These are phyloP conservation scores for Knufia petricola DNA, from an alignment of 2,329 filamentous ascomycete genomes.

Conservation along the genomic window DNA sequence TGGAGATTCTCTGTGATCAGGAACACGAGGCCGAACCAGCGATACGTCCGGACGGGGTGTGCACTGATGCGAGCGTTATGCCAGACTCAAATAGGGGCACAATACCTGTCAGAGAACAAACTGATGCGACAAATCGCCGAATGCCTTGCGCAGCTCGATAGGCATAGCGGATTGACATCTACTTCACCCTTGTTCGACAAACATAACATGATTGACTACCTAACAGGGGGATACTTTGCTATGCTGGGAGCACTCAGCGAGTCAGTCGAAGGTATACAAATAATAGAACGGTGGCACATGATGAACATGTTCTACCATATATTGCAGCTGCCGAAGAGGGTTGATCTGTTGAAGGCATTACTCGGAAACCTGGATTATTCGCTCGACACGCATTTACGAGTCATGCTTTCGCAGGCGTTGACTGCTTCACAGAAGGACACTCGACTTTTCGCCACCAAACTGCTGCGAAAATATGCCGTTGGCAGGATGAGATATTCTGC, in stretches of 20 bases:
- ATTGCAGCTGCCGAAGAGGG: slow-evolving; percentile 78
- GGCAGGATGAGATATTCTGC: slow-evolving; percentile 38
- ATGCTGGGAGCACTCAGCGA: slow-evolving; percentile 81
- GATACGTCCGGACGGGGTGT: slow-evolving; percentile 85
- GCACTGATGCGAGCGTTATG: slow-evolving; percentile 77
- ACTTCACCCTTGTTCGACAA: slow-evolving; percentile 80
- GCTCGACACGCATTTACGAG: slow-evolving; percentile 75
- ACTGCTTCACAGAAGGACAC: slow-evolving; percentile 86
- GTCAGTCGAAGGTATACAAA: slow-evolving; percentile 70
- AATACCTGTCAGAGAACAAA: slow-evolving; percentile 84
- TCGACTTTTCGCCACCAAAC: slow-evolving; percentile 78
- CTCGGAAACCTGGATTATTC: slow-evolving; percentile 89
- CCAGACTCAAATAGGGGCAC: slow-evolving; percentile 73
- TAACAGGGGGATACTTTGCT: slow-evolving; percentile 88
- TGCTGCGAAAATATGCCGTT: slow-evolving; percentile 76
- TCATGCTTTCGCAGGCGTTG: slow-evolving; percentile 86
- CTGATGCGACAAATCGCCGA: slow-evolving; percentile 87
- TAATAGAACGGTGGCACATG: slow-evolving; percentile 93
- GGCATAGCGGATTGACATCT: slow-evolving; percentile 58
- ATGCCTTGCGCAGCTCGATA: slow-evolving; percentile 89
- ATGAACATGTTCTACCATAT: slow-evolving; percentile 99
- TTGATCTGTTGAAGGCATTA: slow-evolving; percentile 81
- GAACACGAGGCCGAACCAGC: slow-evolving; percentile 86
- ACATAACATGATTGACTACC: slow-evolving; percentile 72
- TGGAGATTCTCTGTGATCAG: slow-evolving; percentile 84